phyloP scores from a whole-genome alignment of 2,329 filamentous ascomycete species.

The Aspergillus eucalypticola region DNA sequence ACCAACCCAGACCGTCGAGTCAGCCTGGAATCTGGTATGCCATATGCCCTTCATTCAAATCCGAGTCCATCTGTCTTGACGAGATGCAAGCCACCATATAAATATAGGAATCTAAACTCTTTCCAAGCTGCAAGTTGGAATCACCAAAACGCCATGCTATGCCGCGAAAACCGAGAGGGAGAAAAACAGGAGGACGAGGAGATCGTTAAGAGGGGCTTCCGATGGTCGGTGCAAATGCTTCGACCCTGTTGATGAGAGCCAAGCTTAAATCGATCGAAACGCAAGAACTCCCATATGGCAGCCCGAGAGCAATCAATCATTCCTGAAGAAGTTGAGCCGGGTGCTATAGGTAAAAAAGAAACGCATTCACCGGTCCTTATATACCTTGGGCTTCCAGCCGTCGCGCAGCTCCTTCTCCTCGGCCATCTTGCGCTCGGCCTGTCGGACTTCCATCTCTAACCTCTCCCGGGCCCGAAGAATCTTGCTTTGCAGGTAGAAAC shows the following conservation, averaged over 20 bases:
- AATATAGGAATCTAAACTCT: conserved; percentile 20
- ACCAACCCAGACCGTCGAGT: neutral
- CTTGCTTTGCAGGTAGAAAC: conserved; percentile 98
- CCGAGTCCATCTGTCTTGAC: neutral
- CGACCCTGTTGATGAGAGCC: neutral
- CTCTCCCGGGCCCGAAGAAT: conserved; percentile 86
- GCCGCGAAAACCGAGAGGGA: conserved; percentile 32
- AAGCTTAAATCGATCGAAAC: neutral
- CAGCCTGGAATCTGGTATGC: neutral
- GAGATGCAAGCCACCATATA: neutral
- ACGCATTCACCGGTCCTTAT: conserved; percentile 70
- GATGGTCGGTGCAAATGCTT: neutral
- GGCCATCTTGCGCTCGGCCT: conserved; percentile 68
- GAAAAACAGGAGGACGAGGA: conserved; percentile 8
- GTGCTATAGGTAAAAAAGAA: neutral
- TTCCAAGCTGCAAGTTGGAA: conserved; percentile 24
- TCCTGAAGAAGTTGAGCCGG: conserved; percentile 4
- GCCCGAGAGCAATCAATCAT: neutral
- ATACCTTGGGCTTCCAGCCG: conserved; percentile 93
- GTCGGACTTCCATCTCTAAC: conserved; percentile 81
- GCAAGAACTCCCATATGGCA: neutral
- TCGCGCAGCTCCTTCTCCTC: conserved; percentile 77
- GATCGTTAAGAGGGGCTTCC: neutral
- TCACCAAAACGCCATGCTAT: conserved; percentile 46
- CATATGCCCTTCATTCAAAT: neutral